Evolutionary conservation across 495 filamentous ascomycete genomes (phyloP), one percentile per base, ranked within the genome.

Genomic region (Penicillium bialowiezense): DNA sequence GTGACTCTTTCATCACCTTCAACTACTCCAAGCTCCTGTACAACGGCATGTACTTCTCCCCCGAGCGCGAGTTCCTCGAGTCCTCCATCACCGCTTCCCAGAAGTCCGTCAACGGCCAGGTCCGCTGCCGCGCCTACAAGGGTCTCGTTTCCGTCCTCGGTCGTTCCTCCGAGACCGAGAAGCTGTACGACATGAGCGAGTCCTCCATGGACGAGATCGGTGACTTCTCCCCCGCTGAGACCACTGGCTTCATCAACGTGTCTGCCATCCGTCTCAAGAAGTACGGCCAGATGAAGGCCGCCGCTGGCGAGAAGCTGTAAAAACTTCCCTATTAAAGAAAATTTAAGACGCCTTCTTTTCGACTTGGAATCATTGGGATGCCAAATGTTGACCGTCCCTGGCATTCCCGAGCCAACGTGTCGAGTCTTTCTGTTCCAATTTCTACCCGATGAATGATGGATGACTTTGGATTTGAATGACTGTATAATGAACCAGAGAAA

Each of bases 221-320:
- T 63, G 83, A 84, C 61, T 95, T 96, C 73, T 75, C 72, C 45
- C 90, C 90, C 29, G 71, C 75, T 48, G 87, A 87, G 59, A 87
- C 84, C 67, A 63, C 83, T 26, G 88, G 89, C 23, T 95, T 95
- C 73, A 91, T 95, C 62, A 79, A 68, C 48, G 86, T 95, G 48
- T 78, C 89, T 59, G 85, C 86, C 38, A 95, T 95, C 68, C 81
- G 91, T 47, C 77, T 96, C 44, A 90, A 93, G 84, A 96, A 95
- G 79, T 95, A 88, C 59, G 90, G 89, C 41, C 73, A 75, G 56
- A 73, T 73, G 60, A 89, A 88, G 83, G 73, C 68, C 39, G 80
- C 78, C 59, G 75, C 80, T 42, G 86, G 85, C 48, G 72, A 77
- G 69, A 43, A 38, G 20, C 18, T 64, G 52, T 64, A 59, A 62